A percentile compares a stretch with the other conserved stretches of the same genome.
These are phyloP conservation scores for Wakefieldia striispora DNA, from an alignment of 768 basidiomycete genomes.

Conservation along the genomic window DNA sequence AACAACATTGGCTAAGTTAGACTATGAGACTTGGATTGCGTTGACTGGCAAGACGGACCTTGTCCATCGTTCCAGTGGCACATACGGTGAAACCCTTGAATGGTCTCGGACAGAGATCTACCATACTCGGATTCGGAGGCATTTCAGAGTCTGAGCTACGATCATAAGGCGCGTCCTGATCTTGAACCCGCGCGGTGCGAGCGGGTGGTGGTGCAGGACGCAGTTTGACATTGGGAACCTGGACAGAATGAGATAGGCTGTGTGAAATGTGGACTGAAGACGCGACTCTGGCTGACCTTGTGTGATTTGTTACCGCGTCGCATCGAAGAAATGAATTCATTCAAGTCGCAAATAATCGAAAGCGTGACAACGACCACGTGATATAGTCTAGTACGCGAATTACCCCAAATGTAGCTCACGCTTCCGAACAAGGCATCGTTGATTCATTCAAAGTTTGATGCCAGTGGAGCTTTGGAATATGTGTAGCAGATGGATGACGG, in stretches of 20 bases:
- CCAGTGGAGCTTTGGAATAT: no score
- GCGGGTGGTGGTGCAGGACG: constrained; percentile 53
- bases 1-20: constrained; percentile 59
- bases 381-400: constrained; percentile 19
- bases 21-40: constrained; percentile 1
- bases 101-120: constrained; percentile 60
- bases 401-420: no score
- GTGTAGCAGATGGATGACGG: no score
- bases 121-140: constrained; percentile 42
- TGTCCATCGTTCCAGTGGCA: constrained; percentile 77
- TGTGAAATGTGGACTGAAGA: background rate
- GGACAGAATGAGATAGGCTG: background rate
- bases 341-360: background rate
- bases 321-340: constrained; percentile 26
- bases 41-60: constrained; percentile 45
- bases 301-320: constrained; percentile 64
- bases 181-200: constrained; percentile 12
- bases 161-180: constrained; percentile 32
- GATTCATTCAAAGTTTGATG: no score
- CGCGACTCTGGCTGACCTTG: constrained; percentile 47
- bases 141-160: constrained; percentile 50
- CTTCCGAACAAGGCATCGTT: no score
- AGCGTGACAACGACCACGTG: constrained; percentile 16
- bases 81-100: constrained; percentile 65
- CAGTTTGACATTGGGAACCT: constrained; percentile 85